Percentiles rank a stretch among this genome's conserved stretches.
Evolutionary conservation across 371 early-diverging fungal species (phyloP).

Genomic region (Apophysomyces ossiformis): DNA sequence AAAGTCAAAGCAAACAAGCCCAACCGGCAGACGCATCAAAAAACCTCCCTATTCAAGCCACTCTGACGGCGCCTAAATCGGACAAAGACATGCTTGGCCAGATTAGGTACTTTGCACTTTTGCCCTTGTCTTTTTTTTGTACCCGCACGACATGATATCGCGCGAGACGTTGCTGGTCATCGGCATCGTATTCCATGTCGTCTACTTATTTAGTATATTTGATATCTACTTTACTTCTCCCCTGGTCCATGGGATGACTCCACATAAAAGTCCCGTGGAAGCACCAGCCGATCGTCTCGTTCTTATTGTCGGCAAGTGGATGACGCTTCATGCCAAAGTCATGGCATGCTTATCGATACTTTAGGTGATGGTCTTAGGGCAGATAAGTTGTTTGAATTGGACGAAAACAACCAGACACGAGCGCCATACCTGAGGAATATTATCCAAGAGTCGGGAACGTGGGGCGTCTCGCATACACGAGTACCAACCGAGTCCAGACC

Average conservation of each 20-base stretch:
- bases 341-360: neutral
- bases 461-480: slow-evolving; percentile 95
- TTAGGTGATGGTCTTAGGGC: slow-evolving; percentile 93
- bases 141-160: slow-evolving; percentile 39
- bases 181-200: slow-evolving; percentile 90
- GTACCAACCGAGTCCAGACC: slow-evolving; percentile 99
- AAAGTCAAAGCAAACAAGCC: neutral
- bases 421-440: slow-evolving; percentile 80
- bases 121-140: neutral
- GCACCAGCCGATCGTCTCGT: slow-evolving; percentile 91
- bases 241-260: slow-evolving; percentile 94
- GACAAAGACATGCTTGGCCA: too few species aligned
- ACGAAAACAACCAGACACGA: slow-evolving; percentile 49
- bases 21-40: neutral
- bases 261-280: slow-evolving; percentile 65
- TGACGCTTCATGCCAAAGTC: neutral
- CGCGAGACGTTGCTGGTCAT: slow-evolving; percentile 66
- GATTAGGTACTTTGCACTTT: too few species aligned
- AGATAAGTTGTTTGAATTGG: slow-evolving; percentile 83
- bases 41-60: neutral
- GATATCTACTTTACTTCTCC: slow-evolving; percentile 98
- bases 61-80: neutral
- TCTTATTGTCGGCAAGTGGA: slow-evolving; percentile 79
- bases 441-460: slow-evolving; percentile 70
- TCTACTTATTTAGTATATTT: slow-evolving; percentile 91